Evolutionary conservation across 306 rosid species (phyloP), one percentile per base, ranked within the genome.

Genomic region (Dryas octopetala): DNA sequence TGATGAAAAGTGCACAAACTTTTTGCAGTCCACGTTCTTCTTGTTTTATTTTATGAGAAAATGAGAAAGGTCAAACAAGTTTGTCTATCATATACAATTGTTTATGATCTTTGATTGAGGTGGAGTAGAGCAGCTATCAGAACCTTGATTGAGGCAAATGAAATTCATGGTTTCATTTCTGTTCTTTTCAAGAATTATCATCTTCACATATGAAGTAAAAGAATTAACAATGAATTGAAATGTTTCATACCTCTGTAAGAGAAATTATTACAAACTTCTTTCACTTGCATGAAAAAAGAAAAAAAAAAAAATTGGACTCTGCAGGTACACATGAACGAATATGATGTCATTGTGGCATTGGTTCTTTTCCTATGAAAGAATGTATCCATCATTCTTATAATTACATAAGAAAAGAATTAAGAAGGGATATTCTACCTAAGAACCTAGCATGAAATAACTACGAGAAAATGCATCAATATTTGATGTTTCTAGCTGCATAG

Each of bases 221-320:
- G 19, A 19, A 19, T 19, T 19, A 19, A 19, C 50, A 32, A 4
- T 9, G 9, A 59, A 60, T 17, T 75, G 11, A 23, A 44, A 9
- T 17, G 47, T 12, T n/a, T 52, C 45, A 16, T 50, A 51, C 4
- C 38, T 64, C 52, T n/a, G 51, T 45, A 47, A 19, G 72, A n/a
- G 16, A 23, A 60, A 69, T 57, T 11, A 15, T 80, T 75, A 53
- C 80, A 75, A 44, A 80, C 44, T 12, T 51, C 68, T 72, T 65
- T 41, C 68, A 10, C 47, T 28, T 1, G 54, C 6, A 54, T 62
- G 74, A 40, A 71, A 76, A 61, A 79, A 47, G 15, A 73, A 76
- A 75, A 76, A 75, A 61, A 53, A 14, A 73, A 72, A 75, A 76
- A 75, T 28, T 28, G 67, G 9, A 23, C 44, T 28, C 7, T 60